These are phyloP conservation scores for Hygrophoropsis aurantiaca DNA, from an alignment of 768 basidiomycete species.

Conservation along the genomic window DNA sequence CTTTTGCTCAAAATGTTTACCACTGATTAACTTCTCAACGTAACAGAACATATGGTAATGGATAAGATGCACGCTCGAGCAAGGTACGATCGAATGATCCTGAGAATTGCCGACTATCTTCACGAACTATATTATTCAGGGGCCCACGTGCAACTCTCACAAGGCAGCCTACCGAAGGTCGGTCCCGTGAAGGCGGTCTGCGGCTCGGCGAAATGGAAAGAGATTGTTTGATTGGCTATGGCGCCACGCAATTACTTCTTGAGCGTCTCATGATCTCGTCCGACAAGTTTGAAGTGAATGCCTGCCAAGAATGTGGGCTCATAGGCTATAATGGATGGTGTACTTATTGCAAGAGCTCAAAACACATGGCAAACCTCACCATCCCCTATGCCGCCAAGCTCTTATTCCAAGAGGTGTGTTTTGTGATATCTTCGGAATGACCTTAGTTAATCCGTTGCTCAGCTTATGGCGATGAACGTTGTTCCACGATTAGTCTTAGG, in stretches of 20 bases:
- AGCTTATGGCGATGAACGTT: conserved; percentile 98
- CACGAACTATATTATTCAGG: conserved; percentile 38
- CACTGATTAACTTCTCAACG: conserved; percentile 14
- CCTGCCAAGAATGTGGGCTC: conserved; percentile 91
- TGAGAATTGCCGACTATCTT: conserved; percentile 8
- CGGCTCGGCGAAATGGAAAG: conserved; percentile 99
- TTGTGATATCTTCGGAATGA: not conserved
- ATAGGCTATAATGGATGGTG: conserved; percentile 97
- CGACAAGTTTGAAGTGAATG: conserved; percentile 96
- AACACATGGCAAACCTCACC: conserved; percentile 92
- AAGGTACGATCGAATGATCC: conserved; percentile 48
- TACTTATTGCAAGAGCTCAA: conserved; percentile 96
- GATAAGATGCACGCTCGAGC: conserved; percentile 99
- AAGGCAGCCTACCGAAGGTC: conserved; percentile 97
- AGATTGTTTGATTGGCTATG: conserved; percentile 96
- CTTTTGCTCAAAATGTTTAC: not conserved
- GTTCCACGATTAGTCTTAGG: conserved; percentile 87
- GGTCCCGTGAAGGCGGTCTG: conserved; percentile 95
- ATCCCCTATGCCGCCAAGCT: conserved; percentile 97
- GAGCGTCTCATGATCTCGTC: conserved; percentile 99
- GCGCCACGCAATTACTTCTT: conserved; percentile 94
- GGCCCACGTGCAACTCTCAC: conserved; percentile 96
- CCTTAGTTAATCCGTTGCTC: conserved; percentile 9
- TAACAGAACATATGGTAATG: conserved; percentile 94
- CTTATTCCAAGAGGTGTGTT: conserved; percentile 81